phyloP scores from a whole-genome alignment of 306 rosid species.

The Urtica urens region DNA sequence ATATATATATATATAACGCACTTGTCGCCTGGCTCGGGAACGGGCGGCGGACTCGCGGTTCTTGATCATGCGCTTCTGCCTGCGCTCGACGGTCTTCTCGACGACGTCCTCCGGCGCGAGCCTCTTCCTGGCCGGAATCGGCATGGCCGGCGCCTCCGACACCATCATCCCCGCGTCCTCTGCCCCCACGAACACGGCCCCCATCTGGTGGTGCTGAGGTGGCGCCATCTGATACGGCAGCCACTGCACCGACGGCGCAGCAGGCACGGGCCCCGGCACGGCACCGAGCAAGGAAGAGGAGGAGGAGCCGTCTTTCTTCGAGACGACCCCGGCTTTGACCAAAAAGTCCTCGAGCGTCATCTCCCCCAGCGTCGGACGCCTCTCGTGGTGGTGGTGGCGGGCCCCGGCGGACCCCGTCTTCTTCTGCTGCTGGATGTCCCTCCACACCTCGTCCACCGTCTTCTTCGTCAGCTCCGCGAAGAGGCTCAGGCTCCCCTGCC shows the following conservation, averaged over 20 bases:
- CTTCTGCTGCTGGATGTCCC: conserved; percentile 71
- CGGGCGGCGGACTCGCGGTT: conserved; percentile 98
- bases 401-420: conserved; percentile 29
- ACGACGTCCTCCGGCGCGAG: conserved; percentile 48
- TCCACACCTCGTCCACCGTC: conserved; percentile 97
- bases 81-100: conserved; percentile 76
- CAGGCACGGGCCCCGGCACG: conserved; percentile 31
- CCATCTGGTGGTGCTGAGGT: conserved; percentile 63
- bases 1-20: conserved; percentile 11
- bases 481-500: conserved; percentile 64
- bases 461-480: conserved; percentile 61
- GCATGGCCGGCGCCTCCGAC: conserved; percentile 51
- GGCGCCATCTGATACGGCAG: conserved; percentile 58
- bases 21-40: conserved; percentile 97
- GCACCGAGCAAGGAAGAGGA: conserved; percentile 29
- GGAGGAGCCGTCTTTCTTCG: too few species aligned
- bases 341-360: conserved; percentile 96
- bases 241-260: conserved; percentile 48
- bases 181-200: conserved; percentile 47
- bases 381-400: too few species aligned
- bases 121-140: conserved; percentile 56
- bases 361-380: conserved; percentile 79
- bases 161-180: conserved; percentile 55
- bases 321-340: conserved; percentile 81
- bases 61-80: conserved; percentile 96